Conservation (phyloP, 805 yeast species). For the Candida koratica region DNA sequence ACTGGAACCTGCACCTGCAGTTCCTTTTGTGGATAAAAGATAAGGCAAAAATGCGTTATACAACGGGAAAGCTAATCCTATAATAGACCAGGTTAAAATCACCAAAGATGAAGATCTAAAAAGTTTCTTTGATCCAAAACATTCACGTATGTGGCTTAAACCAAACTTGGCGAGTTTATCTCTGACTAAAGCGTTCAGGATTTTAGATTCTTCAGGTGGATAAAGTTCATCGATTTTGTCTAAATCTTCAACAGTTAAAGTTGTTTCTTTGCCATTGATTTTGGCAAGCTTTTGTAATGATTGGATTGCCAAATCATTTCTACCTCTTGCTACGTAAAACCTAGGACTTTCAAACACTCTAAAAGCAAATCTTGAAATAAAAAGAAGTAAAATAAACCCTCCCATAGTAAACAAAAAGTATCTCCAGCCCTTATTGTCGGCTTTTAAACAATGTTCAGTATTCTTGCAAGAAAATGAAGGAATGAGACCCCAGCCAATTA, state of each 20-base stretch:
- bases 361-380: constrained; percentile 32
- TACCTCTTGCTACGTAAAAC: constrained; percentile 49
- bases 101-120: constrained; percentile 42
- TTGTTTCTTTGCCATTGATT: constrained; percentile 38
- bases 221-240: constrained; percentile 37
- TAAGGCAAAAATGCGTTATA: constrained; percentile 53
- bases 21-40: constrained; percentile 44
- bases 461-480: constrained; percentile 45
- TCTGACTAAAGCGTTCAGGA: constrained; percentile 16
- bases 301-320: constrained; percentile 47
- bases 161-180: constrained; percentile 26
- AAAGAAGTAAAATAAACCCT: constrained; percentile 46
- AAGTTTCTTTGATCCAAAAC: constrained; percentile 46
- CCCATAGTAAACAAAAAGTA: constrained; percentile 50
- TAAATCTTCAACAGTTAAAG: constrained; percentile 46
- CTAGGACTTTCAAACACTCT: constrained; percentile 54
- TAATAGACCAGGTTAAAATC: constrained; percentile 49
- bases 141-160: constrained; percentile 37
- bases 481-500: constrained; percentile 54
- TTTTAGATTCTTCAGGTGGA: constrained; percentile 14
- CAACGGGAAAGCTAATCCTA: constrained; percentile 57
- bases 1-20: constrained; percentile 24
- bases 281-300: constrained; percentile 43
- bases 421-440: constrained; percentile 60
- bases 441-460: constrained; percentile 38